Conservation (phyloP, 306 rosid species). For the Trifolium dubium region DNA sequence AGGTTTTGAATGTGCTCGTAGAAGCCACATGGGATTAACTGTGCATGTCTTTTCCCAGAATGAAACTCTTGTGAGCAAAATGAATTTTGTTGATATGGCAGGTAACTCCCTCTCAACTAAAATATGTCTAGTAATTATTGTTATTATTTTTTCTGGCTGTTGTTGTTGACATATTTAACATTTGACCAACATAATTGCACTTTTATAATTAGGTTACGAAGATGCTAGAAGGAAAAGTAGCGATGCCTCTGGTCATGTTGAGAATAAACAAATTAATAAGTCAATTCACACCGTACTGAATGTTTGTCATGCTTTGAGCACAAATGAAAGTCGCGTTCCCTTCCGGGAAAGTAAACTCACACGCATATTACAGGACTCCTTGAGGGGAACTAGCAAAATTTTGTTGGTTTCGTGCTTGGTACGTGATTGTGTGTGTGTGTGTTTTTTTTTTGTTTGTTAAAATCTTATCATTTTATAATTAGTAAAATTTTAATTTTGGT, state of each 20-base stretch:
- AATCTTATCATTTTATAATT: not conserved
- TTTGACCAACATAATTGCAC: conserved; percentile 12
- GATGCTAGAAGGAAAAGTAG: conserved; percentile 69
- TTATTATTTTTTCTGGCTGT: not conserved
- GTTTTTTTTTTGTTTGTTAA: not conserved
- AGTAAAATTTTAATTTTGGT: conserved; percentile 4
- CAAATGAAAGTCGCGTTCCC: conserved; percentile 67
- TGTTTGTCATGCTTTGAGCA: conserved; percentile 67
- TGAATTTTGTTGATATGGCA: conserved; percentile 89
- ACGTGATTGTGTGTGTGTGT: conserved; percentile 34
- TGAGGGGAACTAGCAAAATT: conserved; percentile 64
- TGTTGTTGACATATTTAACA: conserved; percentile 8
- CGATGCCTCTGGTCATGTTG: conserved; percentile 52
- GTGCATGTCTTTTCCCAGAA: conserved; percentile 54
- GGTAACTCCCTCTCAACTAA: conserved; percentile 51
- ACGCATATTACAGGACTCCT: conserved; percentile 82
- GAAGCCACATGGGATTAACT: conserved; percentile 76
- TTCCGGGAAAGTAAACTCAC: conserved; percentile 91
- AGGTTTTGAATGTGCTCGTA: conserved; percentile 53
- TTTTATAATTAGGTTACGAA: conserved; percentile 67
- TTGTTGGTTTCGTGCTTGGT: conserved; percentile 85
- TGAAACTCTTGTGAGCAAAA: conserved; percentile 56
- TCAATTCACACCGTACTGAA: conserved; percentile 74
- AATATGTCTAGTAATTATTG: not conserved
- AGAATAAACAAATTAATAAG: conserved; percentile 67